Percentiles rank a stretch among this genome's conserved stretches.
These are phyloP conservation scores for Nannochloris sp. DNA, from an alignment of 139 green algal species.

Conservation along the genomic window DNA sequence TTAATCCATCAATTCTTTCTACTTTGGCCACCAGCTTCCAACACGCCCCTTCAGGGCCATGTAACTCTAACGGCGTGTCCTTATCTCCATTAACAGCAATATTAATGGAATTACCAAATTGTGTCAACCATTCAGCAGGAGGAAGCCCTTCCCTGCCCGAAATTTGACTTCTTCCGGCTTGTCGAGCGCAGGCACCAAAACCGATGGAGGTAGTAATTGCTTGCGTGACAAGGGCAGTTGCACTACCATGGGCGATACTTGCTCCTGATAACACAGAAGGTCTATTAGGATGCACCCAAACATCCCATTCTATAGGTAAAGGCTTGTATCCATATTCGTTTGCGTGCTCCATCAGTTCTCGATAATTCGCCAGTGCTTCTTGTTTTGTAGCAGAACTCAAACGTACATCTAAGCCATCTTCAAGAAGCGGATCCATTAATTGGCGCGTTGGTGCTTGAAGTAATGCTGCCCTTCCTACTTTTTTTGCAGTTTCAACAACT, in stretches of 20 bases:
- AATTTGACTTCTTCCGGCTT: slow-evolving; percentile 29
- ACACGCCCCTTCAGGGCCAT: neutral
- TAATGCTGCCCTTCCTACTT: no score
- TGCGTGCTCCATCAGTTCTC: neutral
- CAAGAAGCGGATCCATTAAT: neutral
- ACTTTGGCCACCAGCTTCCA: slow-evolving; percentile 1
- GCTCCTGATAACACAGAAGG: slow-evolving; percentile 14
- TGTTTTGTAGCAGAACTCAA: neutral
- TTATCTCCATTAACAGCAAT: slow-evolving; percentile 5
- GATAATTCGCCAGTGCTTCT: neutral
- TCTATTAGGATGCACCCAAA: slow-evolving; percentile 29
- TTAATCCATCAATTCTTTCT: neutral
- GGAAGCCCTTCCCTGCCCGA: slow-evolving; percentile 13
- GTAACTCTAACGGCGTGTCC: slow-evolving; percentile 16
- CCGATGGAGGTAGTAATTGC: slow-evolving; percentile 30
- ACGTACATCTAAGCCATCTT: neutral
- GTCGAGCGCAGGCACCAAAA: slow-evolving; percentile 3
- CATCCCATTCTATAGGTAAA: slow-evolving; percentile 47
- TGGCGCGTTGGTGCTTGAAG: neutral
- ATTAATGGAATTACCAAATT: slow-evolving; percentile 37
- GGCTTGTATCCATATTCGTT: slow-evolving; percentile 47
- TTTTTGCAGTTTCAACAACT: neutral
- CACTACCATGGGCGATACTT: slow-evolving; percentile 36
- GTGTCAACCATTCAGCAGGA: slow-evolving; percentile 31
- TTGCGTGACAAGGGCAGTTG: slow-evolving; percentile 38